These are phyloP conservation scores for Myxozyma vanderwaltii DNA, from an alignment of 805 yeast genomes.

Conservation along the genomic window DNA sequence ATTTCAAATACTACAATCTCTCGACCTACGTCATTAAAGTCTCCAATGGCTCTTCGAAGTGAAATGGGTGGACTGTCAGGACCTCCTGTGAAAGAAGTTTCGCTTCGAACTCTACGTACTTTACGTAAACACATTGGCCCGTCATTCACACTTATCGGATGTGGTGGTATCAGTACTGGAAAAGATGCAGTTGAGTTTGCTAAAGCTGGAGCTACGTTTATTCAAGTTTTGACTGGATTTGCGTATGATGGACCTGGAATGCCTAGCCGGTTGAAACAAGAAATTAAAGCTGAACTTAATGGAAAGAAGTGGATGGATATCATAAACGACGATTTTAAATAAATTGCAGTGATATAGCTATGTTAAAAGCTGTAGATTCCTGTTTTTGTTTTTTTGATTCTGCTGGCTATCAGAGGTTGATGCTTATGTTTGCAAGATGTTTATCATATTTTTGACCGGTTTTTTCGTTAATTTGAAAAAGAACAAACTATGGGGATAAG, in stretches of 20 bases:
- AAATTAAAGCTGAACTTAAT: slow-evolving; percentile 63
- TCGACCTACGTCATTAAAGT: slow-evolving; percentile 66
- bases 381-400: background rate
- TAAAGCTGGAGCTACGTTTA: slow-evolving; percentile 88
- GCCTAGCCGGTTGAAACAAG: slow-evolving; percentile 61
- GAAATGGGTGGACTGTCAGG: slow-evolving; percentile 93
- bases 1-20: slow-evolving; percentile 89
- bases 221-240: slow-evolving; percentile 84
- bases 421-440: too few relatives aligned
- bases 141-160: slow-evolving; percentile 77
- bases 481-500: too few relatives aligned
- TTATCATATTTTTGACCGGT: too few relatives aligned
- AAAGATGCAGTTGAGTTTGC: slow-evolving; percentile 89
- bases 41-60: slow-evolving; percentile 49
- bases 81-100: slow-evolving; percentile 79
- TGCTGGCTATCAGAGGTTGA: too few relatives aligned
- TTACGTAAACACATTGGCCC: slow-evolving; percentile 78
- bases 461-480: too few relatives aligned
- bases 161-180: slow-evolving; percentile 91
- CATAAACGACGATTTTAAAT: slow-evolving; percentile 56
- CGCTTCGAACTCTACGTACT: slow-evolving; percentile 68
- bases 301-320: slow-evolving; percentile 85
- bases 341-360: too few relatives aligned
- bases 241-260: slow-evolving; percentile 93
- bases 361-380: background rate